These are phyloP conservation scores for Ceratocystis eucalypticola DNA, from an alignment of 2,329 filamentous ascomycete species.

Conservation along the genomic window DNA sequence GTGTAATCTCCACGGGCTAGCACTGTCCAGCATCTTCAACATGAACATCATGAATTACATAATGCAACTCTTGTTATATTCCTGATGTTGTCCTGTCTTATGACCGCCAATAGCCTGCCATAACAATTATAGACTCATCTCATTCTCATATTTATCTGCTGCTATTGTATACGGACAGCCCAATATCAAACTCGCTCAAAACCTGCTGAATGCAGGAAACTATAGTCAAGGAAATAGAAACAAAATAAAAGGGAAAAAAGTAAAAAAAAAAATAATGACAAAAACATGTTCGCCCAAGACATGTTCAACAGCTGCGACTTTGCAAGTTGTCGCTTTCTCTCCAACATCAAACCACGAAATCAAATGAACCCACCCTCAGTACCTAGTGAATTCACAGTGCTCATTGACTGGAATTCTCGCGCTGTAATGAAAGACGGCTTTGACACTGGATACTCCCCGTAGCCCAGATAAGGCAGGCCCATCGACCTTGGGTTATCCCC, in stretches of 20 bases:
- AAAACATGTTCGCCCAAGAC: not conserved
- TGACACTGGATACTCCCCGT: slow-evolving; percentile 1
- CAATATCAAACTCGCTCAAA: not conserved
- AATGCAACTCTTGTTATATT: not conserved
- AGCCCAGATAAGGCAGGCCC: slow-evolving; percentile 12
- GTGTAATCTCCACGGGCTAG: too few species aligned
- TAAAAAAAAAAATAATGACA: not conserved
- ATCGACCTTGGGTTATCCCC: not conserved
- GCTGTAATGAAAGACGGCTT: slow-evolving; percentile 17
- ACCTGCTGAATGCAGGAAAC: not conserved
- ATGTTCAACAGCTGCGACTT: too few species aligned
- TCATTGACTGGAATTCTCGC: slow-evolving; percentile 17
- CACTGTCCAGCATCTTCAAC: too few species aligned
- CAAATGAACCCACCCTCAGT: slow-evolving; percentile 16
- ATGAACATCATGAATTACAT: too few species aligned
- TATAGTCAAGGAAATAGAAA: slow-evolving; percentile 10
- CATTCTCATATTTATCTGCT: not conserved
- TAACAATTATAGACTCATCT: not conserved
- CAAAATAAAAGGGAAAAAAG: not conserved
- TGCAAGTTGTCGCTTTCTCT: not conserved
- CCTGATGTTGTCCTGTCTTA: not conserved
- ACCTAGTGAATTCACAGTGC: slow-evolving; percentile 14
- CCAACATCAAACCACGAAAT: not conserved
- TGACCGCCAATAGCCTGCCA: not conserved
- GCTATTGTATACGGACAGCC: slow-evolving; percentile 2